Evolutionary conservation across 768 basidiomycete genomes (phyloP), one percentile per base, ranked within the genome.

Genomic region (Termitomyces sp.): DNA sequence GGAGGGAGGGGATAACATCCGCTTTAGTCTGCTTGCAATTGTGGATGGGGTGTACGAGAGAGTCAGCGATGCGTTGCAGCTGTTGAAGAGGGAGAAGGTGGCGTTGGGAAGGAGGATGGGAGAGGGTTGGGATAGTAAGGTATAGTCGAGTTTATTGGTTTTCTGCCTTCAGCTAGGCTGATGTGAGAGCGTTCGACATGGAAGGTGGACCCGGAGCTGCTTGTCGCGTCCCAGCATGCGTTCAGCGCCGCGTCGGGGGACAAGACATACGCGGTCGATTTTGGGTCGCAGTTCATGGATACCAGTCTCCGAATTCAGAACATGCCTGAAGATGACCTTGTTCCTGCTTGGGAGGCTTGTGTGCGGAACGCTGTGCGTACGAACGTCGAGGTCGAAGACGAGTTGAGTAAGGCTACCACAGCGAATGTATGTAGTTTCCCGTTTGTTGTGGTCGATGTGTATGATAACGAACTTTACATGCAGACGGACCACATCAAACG

Each of bases 21-120:
- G 80, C 12, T 86, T 85, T 69, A 85, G 79, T 66, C 73, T 88
- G 40, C 78, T 88, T 18, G 86, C 86, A 2, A 72, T 88, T 61
- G 83, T 84, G 41, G 79, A 83, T 58, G 82, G 80, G 44, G 40
- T 69, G 41, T 85, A 79, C 63, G 68, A 77, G 56, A 70, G 70
- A 51, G 75, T 75, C 9, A 79, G 76, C 65, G 85, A 87, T 65
- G 78, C 75, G 57, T 70, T 85, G 46, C 81, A 86, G 70, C 70
- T 81, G 63, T 68, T 79, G 49, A 84, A 79, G 63, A 70, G 82
- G 28, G 82, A 84, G 65, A 72, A 73, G 49, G 54, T 50, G 5
- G 70, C 72, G 10, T 60, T 87, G 0, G 83, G 86, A 69, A 68
- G 79, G 32, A 66, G 77, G 36, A 64, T 86, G 59, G 65, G 65